A percentile compares a stretch with the other conserved stretches of the same genome.
phyloP scores from a whole-genome alignment of 164 flowering plant genomes.

The Magnolia sinica region DNA sequence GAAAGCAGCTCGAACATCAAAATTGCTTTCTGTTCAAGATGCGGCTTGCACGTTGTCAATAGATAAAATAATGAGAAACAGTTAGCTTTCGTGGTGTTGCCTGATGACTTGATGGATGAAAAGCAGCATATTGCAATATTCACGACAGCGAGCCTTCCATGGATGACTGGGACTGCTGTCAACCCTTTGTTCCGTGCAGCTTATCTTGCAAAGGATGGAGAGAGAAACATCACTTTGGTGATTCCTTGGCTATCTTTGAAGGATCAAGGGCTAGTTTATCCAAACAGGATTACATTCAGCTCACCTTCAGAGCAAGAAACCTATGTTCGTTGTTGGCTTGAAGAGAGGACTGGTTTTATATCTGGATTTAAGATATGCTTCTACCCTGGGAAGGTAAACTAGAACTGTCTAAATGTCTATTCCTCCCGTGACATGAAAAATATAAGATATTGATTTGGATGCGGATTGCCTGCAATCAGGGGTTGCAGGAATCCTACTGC shows the following conservation, averaged over 20 bases:
- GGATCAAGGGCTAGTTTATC: slow-evolving; percentile 76
- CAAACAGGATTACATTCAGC: slow-evolving; percentile 50
- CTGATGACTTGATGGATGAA: slow-evolving; percentile 43
- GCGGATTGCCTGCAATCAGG: no score
- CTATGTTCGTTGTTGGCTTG: slow-evolving; percentile 77
- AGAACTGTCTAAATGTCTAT: background rate
- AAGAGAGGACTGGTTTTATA: slow-evolving; percentile 62
- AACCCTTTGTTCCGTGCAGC: slow-evolving; percentile 97
- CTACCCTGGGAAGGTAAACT: slow-evolving; percentile 85
- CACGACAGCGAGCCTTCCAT: slow-evolving; percentile 97
- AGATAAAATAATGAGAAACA: background rate
- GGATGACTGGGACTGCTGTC: slow-evolving; percentile 99
- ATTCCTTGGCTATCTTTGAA: slow-evolving; percentile 86
- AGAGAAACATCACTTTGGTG: slow-evolving; percentile 67
- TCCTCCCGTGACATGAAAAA: no score
- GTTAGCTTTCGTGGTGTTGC: slow-evolving; percentile 3
- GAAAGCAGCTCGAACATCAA: background rate
- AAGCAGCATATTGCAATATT: slow-evolving; percentile 78
- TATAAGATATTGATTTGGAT: no score
- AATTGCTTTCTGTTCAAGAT: background rate
- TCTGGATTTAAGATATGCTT: slow-evolving; percentile 55
- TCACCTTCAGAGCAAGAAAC: slow-evolving; percentile 74
- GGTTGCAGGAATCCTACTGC: no score
- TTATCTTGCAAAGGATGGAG: slow-evolving; percentile 73
- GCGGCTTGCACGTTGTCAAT: background rate